Percentiles rank a stretch among this genome's conserved stretches.
phyloP scores from a whole-genome alignment of 768 basidiomycete species.

The Podaxis pistillaris region DNA sequence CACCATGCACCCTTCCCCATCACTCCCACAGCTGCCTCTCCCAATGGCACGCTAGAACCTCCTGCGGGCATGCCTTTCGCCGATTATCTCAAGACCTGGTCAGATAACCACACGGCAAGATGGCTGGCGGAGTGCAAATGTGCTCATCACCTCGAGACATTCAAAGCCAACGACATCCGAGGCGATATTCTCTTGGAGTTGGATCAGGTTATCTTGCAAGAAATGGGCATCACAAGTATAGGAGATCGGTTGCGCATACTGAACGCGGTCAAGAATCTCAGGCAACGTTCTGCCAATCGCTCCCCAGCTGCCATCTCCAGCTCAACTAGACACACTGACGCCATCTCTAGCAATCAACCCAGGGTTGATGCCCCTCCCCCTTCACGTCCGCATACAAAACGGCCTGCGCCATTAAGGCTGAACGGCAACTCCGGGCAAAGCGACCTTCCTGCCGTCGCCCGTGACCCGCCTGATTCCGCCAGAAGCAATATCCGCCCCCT shows the following conservation, averaged over 20 bases:
- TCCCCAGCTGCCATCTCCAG: slow-evolving; percentile 15
- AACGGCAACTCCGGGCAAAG: slow-evolving; percentile 48
- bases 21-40: slow-evolving; percentile 31
- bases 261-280: slow-evolving; percentile 77
- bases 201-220: slow-evolving; percentile 82
- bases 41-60: slow-evolving; percentile 44
- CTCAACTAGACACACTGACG: slow-evolving; percentile 14
- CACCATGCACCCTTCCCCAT: slow-evolving; percentile 41
- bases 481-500: slow-evolving; percentile 26
- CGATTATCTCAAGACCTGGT: slow-evolving; percentile 71
- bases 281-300: slow-evolving; percentile 49
- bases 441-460: slow-evolving; percentile 73
- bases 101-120: slow-evolving; percentile 63
- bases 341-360: slow-evolving; percentile 17
- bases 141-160: slow-evolving; percentile 60
- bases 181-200: slow-evolving; percentile 91
- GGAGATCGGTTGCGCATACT: slow-evolving; percentile 90
- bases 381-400: slow-evolving; percentile 33
- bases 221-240: slow-evolving; percentile 87
- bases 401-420: slow-evolving; percentile 84
- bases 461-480: slow-evolving; percentile 64
- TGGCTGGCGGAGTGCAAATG: slow-evolving; percentile 86
- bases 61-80: slow-evolving; percentile 57
- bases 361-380: slow-evolving; percentile 27
- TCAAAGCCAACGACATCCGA: slow-evolving; percentile 85